Evolutionary conservation across 805 yeast genomes (phyloP), one percentile per base, ranked within the genome.

Genomic region (Pichia deserticola): DNA sequence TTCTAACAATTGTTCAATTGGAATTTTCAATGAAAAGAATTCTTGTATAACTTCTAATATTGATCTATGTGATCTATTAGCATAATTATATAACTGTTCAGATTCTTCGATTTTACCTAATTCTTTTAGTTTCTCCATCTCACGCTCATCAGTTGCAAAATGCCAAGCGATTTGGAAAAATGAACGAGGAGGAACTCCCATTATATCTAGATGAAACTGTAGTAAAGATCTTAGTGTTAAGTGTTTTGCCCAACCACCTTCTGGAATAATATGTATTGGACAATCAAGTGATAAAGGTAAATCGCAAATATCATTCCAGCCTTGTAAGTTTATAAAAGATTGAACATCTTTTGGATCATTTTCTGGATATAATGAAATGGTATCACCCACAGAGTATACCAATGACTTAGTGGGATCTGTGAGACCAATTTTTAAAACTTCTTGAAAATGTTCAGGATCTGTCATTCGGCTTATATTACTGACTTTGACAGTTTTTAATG

Each of bases 21-120:
- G 98, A 32, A 93, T 79, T 44, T 67, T 73, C 40, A 93, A 71
- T 5, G 88, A 77, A 53, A 78, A 81, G 61, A 93, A 93, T 62
- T 93, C 99, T 47, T 80, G 75, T 7, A 93, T 63, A 0, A 86
- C 85, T 63, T 93, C 99, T 27, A 89, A 61, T 5, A 90, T 76
- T 45, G 96, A 89, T 56, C 99, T 67, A 54, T 97, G 75, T 5
- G 98, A 97, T 51, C 98, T 71, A 61, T 89, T 86, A n/a, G 95
- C 95, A 65, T 93, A 93, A 64, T 92, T 83, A 63, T 81, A 92
- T 42, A 90, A 66, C 48, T 87, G 96, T 61, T 92, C 89, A 47
- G 84, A 77, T 45, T 86, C 89, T 41, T 84, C 84, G 45, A 82
- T 73, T 9, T 76, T 69, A 9, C 85, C 78, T 58, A 93, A 86